Evolutionary conservation across 2,329 filamentous ascomycete genomes (phyloP), one percentile per base, ranked within the genome.

Genomic region (Fonsecaea nubica): DNA sequence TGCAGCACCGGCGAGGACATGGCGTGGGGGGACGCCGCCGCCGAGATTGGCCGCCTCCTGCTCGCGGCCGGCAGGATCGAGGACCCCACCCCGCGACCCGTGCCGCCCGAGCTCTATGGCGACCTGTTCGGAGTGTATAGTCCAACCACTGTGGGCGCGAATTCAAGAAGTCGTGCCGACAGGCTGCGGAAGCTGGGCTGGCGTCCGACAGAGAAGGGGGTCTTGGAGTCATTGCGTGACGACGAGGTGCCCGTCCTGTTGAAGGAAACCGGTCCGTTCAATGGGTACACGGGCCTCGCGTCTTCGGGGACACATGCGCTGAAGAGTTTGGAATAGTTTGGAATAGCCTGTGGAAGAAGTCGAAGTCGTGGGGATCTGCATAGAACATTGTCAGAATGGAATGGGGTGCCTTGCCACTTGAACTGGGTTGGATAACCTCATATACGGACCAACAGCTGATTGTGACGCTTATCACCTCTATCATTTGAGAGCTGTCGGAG

Each of bases 131-230:
- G 75, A 5, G 72, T 75, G 8, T 76, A 71, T 48, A 80, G 80
- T 4, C 69, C 69, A 3, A 67, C 74, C 7, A 77, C 80, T 1
- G 71, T 82, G 48, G 82, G 81, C 0, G 64, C 77, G 38, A 84
- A 84, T 68, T 77, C 77, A 25, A 75, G 82, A 36, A 80, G 76
- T 69, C 74, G 80, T 3, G 82, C 80, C 1, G 76, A 78, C 21
- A 75, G 82, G 45, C 67, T 84, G 69, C 72, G 80, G n/a, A 74
- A 76, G 66, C 60, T 84, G 63, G 81, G 82, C 0, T 84, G 81
- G 82, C 71, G 78, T 70, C 76, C 82, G 0, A 71, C 65, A 9
- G 80, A 83, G 74, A 84, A 83, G 75, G 74, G 74, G 9, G 79
- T 78, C 67, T 75, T 71, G 70, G 73, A 76, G 15, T 79, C 77